Evolutionary conservation across 2,329 filamentous ascomycete genomes (phyloP).

Genomic region (Volutella citrinella): DNA sequence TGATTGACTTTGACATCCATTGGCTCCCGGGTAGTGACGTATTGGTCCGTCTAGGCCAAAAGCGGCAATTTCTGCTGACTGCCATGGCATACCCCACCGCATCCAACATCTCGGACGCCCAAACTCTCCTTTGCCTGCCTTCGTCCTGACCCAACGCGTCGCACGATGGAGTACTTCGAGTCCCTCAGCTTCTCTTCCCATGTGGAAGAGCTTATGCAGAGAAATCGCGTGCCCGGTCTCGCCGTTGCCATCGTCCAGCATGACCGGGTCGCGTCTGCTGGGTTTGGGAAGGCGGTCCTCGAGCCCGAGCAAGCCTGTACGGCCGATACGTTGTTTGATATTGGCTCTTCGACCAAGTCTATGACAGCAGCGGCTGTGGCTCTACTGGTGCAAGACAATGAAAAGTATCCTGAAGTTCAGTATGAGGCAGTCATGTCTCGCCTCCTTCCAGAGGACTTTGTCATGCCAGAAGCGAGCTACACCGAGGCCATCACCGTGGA

Average conservation of each 20-base stretch:
- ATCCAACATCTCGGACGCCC: too few species aligned
- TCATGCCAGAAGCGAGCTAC: slow-evolving; percentile 18
- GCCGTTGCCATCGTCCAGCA: slow-evolving; percentile 20
- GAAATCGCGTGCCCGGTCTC: slow-evolving; percentile 21
- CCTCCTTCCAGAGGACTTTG: slow-evolving; percentile 25
- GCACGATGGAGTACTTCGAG: slow-evolving; percentile 16
- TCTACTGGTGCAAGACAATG: slow-evolving; percentile 20
- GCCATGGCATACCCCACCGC: too few species aligned
- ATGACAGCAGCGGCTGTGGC: slow-evolving; percentile 25
- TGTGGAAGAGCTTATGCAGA: slow-evolving; percentile 14
- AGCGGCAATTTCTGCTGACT: too few species aligned
- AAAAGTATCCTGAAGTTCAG: slow-evolving; percentile 17
- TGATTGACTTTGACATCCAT: too few species aligned
- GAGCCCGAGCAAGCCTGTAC: slow-evolving; percentile 16
- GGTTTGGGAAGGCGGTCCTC: slow-evolving; percentile 19
- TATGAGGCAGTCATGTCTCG: slow-evolving; percentile 23
- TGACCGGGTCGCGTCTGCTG: slow-evolving; percentile 16
- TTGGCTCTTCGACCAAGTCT: slow-evolving; percentile 25
- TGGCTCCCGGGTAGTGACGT: too few species aligned
- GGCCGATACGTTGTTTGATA: slow-evolving; percentile 25
- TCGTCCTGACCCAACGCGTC: too few species aligned
- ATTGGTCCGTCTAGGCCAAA: too few species aligned
- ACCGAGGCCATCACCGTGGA: slow-evolving; percentile 20
- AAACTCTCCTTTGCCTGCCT: too few species aligned
- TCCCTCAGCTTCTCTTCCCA: slow-evolving; percentile 14